Evolutionary conservation across 495 filamentous ascomycete genomes (phyloP), one percentile per base, ranked within the genome.

Genomic region (Penicillium crystallinum): DNA sequence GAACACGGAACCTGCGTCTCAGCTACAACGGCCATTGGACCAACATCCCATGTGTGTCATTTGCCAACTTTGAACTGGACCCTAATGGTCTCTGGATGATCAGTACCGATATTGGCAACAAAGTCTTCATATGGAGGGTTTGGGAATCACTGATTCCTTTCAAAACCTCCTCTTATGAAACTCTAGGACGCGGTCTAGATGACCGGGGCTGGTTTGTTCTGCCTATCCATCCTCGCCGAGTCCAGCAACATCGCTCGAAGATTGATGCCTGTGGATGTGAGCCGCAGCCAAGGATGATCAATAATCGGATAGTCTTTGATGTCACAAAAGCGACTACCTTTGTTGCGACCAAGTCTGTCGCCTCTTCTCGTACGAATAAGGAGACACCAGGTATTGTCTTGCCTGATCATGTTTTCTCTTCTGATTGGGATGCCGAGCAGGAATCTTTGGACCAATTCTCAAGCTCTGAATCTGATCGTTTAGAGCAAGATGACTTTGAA

Each of bases 41-140:
- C 17, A 96, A 97, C 58, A 89, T 96, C 4, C 92, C 93, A 2
- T 83, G 75, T 30, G 72, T 97, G 14, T 73, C 81, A 10, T 97
- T 97, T 54, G 72, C 78, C 47, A 84, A 85, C 62, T 77, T 80
- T 33, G 80, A 80, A 43, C 61, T 76, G 27, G 83, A 89, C 56
- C 68, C 77, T 8, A 67, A 79, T 11, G 90, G 87, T 1, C 68
- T 78, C 9, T 89, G 82, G 76, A 74, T 97, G 35, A 76, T 85
- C 15, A 90, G 86, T 18, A 82, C 82, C 10, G 88, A 91, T 55
- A 90, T 97, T 37, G 58, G 71, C 15, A 89, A 89, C 18, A 70
- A 65, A 17, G 72, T 84, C 1, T 76, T 83, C 46, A 50, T 90
- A 2, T 87, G 90, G 78, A 77, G 86, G 43, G 74, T 91, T 15